A percentile compares a stretch with the other conserved stretches of the same genome.
phyloP scores from a whole-genome alignment of 352 stramenopile genomes.

The Globisporangium mamillatum region DNA sequence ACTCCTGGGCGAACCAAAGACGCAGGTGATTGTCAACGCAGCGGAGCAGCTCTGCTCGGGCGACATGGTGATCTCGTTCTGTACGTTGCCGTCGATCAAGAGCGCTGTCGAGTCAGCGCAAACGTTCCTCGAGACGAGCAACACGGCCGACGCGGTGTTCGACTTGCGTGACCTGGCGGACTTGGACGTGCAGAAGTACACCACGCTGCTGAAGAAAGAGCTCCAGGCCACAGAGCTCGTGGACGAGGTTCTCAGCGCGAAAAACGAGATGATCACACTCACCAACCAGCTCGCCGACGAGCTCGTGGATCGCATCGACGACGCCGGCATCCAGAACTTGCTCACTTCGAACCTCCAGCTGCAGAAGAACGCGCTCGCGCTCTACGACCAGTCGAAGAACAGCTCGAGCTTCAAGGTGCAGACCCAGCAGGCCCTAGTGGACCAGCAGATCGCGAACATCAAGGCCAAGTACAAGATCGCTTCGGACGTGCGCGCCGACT shows the following conservation, averaged over 20 bases:
- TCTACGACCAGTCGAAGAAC: conserved; percentile 4
- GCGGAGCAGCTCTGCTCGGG: background rate
- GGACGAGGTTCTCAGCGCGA: background rate
- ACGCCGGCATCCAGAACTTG: background rate
- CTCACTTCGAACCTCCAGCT: background rate
- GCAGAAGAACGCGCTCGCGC: background rate
- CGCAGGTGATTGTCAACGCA: background rate
- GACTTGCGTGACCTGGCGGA: background rate
- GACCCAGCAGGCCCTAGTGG: conserved; percentile 5
- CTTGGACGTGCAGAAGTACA: conserved; percentile 5
- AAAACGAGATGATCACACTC: conserved; percentile 4
- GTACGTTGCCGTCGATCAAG: background rate
- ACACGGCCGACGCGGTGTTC: background rate
- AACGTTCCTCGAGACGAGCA: background rate
- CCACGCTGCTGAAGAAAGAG: background rate
- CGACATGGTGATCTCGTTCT: background rate
- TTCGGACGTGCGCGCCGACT: background rate
- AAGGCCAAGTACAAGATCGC: conserved; percentile 3
- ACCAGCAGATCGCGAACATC: background rate
- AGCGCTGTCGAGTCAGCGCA: background rate
- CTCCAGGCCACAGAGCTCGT: conserved; percentile 1
- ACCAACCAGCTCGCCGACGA: background rate
- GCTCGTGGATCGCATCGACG: conserved; percentile 3
- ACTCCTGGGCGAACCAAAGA: background rate
- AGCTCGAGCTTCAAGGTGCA: conserved; percentile 1